Base-by-base conservation (phyloP, 805 yeast genomes). In the Sugiyamaella lignohabitans region DNA sequence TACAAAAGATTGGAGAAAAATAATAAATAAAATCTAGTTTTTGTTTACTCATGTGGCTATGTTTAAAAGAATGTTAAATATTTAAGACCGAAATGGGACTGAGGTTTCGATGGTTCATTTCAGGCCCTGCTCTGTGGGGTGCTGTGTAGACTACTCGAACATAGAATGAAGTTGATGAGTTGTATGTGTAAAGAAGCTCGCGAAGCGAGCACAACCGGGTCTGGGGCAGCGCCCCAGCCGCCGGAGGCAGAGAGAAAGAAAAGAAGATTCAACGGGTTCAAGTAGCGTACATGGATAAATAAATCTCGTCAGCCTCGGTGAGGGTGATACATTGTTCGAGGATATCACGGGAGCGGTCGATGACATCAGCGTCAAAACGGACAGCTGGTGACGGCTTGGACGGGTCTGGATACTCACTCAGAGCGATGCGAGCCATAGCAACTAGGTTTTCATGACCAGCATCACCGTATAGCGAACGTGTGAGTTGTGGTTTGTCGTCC, bases 281-380 rank as follows among this genome's bases (percentile, higher is more conserved):
- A 27, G 32, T 27, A 8, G 32, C 32, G 14, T 27, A 40, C 79
- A 86, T 82, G 48, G 85, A 78, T 48, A 75, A 66, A 60, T 78
- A 85, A 51, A 87, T 66, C 45, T 79, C 76, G 62, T 87, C 95
- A 1, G 87, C 87, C 55, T 85, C 94, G 53, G 84, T 88, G 57
- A 81, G 80, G 3, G 87, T 82, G 8, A 80, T 75, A 49, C 80
- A 78, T 22, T 74, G 71, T 49, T 81, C 87, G 45, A 87, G 66
- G 17, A 87, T 74, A 52, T 81, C 85, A 51, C 87, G 70, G 0
- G 94, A 82, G 58, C 82, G 66, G 51, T 81, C 87, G 34, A 83
- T 77, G 2, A 79, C 77, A 48, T 76, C 80, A 47, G 38, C 5
- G 6, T 35, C 38, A 18, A 35, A 35, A 8, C 38, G 18, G 11